These are phyloP conservation scores for Syzygium grande DNA, from an alignment of 345 rosid genomes.

Conservation along the genomic window DNA sequence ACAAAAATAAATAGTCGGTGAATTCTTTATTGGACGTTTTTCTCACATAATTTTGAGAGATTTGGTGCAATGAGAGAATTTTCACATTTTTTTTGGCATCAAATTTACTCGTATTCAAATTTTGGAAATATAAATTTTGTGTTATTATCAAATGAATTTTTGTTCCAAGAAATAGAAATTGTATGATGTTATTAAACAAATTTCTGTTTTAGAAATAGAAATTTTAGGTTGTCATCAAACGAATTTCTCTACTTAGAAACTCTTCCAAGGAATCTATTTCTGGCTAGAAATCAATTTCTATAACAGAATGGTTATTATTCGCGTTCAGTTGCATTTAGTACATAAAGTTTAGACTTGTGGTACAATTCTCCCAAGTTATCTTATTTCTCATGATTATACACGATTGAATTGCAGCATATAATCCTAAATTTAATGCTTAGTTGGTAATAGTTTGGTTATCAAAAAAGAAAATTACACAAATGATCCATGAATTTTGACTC, in stretches of 20 bases:
- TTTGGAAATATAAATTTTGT: neutral
- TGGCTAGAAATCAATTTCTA: fast-evolving
- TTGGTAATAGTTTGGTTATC: neutral
- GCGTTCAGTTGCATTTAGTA: neutral
- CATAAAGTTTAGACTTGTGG: neutral
- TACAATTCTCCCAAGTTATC: neutral
- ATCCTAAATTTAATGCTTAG: neutral
- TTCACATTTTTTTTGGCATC: neutral
- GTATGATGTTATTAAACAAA: no score
- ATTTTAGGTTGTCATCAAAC: fast-evolving
- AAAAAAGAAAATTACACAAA: neutral
- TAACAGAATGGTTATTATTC: fast-evolving
- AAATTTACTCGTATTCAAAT: neutral
- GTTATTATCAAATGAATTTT: fast-evolving
- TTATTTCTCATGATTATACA: neutral
- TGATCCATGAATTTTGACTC: no score
- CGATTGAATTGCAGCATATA: neutral
- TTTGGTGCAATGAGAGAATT: neutral
- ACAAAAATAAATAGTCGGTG: no score
- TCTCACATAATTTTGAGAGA: neutral
- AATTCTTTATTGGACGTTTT: no score
- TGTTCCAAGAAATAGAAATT: fast-evolving
- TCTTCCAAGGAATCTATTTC: fast-evolving
- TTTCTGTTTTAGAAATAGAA: fast-evolving
- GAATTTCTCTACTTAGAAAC: fast-evolving